Evolutionary conservation across 2,329 filamentous ascomycete genomes (phyloP), one percentile per base, ranked within the genome.

Genomic region (Penicillium sp.): DNA sequence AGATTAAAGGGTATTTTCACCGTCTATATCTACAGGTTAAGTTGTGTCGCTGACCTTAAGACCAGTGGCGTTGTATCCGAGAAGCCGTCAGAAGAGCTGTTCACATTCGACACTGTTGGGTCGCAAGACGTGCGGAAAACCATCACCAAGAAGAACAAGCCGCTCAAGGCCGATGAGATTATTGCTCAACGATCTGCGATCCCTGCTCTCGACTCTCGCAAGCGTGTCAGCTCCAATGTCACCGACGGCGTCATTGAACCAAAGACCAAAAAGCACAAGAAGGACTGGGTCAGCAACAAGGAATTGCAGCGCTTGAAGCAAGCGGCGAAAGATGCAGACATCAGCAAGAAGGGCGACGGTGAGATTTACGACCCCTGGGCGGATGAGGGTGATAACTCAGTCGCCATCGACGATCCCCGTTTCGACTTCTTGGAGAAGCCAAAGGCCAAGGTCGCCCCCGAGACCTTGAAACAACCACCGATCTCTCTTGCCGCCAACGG

Each of bases 161-260:
- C 79, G 4, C 80, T 98, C 57, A 95, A 89, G 70, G 84, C 85
- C 54, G 91, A 98, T 65, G 87, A 97, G 65, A 97, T 98, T 54
- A 83, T 98, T 58, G 84, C 86, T 24, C 78, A 84, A 61, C 84
- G 93, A 52, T 96, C 90, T 28, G 84, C 83, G 10, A 79, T 97
- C 7, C 86, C 89, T 3, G 84, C 87, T 10, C 80, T 98, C 6
- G 79, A 86, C 20, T 78, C 80, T 53, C 83, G 85, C 59, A 98
- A 97, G 73, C 84, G 91, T 41, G 64, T 81, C 18, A 80, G 79
- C 46, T 78, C 82, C 40, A 85, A 82, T 61, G 81, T 85, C 8
- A 83, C 81, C 14, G 82, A 94, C 62, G 86, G 88, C 32, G 73
- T 91, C 27, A 71, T 90, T 40, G 77, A 83, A 16, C 73, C 74